A percentile compares a stretch with the other conserved stretches of the same genome.
These are phyloP conservation scores for Capronia coronata DNA, from an alignment of 2,329 filamentous ascomycete genomes.

Conservation along the genomic window DNA sequence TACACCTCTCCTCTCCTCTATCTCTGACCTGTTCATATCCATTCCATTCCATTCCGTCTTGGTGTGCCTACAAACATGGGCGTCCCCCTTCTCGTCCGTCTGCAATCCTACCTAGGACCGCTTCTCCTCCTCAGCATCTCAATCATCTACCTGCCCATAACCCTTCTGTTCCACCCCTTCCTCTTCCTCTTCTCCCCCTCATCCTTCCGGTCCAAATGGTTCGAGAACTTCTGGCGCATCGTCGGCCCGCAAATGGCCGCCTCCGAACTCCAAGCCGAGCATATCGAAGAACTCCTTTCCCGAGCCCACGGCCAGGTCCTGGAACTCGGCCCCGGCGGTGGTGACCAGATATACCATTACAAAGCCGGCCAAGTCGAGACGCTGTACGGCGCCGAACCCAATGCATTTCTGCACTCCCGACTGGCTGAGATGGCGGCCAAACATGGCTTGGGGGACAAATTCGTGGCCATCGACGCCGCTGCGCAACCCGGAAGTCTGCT, in stretches of 20 bases:
- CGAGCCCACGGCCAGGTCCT: constrained; percentile 36
- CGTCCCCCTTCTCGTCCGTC: constrained; percentile 6
- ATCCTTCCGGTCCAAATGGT: constrained; percentile 25
- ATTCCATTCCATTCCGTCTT: too few species aligned
- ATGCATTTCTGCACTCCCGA: constrained; percentile 32
- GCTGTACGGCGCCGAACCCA: constrained; percentile 42
- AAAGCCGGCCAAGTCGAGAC: constrained; percentile 31
- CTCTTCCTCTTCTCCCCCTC: constrained; percentile 15
- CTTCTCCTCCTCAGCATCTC: constrained; percentile 18
- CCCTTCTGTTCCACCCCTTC: constrained; percentile 15
- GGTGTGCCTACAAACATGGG: constrained; percentile 4
- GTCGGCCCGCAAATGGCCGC: constrained; percentile 25
- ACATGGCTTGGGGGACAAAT: constrained; percentile 33
- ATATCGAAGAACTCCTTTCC: constrained; percentile 28
- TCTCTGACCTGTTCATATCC: too few species aligned
- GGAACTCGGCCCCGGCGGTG: constrained; percentile 42
- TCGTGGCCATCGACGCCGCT: constrained; percentile 37
- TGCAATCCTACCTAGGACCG: constrained; percentile 15
- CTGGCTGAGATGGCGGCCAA: constrained; percentile 33
- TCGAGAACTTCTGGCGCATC: constrained; percentile 21
- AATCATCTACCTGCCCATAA: constrained; percentile 16
- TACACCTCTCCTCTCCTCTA: too few species aligned
- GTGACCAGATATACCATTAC: constrained; percentile 41
- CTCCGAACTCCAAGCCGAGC: constrained; percentile 16
- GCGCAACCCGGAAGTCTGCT: constrained; percentile 42